Percentiles rank a stretch among this genome's conserved stretches.
Conservation (phyloP, 768 basidiomycete genomes). For the Suillus tomentosus region DNA sequence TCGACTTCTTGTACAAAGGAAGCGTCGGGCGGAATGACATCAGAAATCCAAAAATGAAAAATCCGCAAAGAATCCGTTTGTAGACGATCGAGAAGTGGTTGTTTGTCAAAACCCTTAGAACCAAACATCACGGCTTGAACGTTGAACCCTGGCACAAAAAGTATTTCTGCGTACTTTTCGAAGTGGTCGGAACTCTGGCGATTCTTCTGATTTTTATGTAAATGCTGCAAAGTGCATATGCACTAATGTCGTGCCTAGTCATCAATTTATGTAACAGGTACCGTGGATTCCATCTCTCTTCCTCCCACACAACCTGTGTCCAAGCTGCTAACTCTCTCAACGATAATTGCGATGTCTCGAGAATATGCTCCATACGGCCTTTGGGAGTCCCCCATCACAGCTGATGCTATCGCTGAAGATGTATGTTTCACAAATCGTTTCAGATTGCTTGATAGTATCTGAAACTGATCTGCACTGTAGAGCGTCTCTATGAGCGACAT, state of each 20-base stretch:
- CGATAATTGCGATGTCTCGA: slow-evolving; percentile 3
- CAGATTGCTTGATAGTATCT: not conserved
- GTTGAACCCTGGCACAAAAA: not conserved
- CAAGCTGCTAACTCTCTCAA: not conserved
- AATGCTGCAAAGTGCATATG: not conserved
- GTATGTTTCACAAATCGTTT: slow-evolving; percentile 29
- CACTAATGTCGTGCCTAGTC: not conserved
- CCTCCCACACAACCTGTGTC: not conserved
- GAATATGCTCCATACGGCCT: slow-evolving; percentile 53
- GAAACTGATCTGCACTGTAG: slow-evolving; percentile 17
- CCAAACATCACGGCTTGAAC: not conserved
- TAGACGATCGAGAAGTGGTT: not conserved
- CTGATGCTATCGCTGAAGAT: slow-evolving; percentile 47
- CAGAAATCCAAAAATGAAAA: slow-evolving; percentile 11
- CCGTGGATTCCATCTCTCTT: not conserved
- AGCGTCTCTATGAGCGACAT: slow-evolving; percentile 41
- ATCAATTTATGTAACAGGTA: not conserved
- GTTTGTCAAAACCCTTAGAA: slow-evolving; percentile 5
- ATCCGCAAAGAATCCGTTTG: not conserved
- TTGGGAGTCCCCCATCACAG: slow-evolving; percentile 59
- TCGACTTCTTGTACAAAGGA: slow-evolving; percentile 30
- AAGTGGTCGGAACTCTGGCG: not conserved
- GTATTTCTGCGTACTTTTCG: not conserved
- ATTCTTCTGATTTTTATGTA: not conserved
- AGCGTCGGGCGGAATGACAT: slow-evolving; percentile 42